Evolutionary conservation across 768 basidiomycete species (phyloP), one percentile per base, ranked within the genome.

Genomic region (Mrakia frigida): DNA sequence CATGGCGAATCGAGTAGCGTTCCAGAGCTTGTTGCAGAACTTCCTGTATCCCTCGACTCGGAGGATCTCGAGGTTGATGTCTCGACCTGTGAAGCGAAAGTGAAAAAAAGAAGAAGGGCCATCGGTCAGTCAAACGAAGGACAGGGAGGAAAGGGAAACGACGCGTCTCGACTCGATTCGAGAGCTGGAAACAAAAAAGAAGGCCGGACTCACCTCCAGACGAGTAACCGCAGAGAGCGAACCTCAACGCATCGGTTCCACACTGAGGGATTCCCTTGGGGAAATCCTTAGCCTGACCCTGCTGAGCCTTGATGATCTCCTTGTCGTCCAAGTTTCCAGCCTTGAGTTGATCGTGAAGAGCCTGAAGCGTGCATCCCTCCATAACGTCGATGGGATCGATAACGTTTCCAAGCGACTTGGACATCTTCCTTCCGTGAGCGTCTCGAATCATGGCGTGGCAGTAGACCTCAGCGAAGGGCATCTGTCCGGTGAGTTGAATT

Each of bases 1-100:
- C 91, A 98, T 94, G n/a, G 95, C 96, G 80, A 99, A 98, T 84
- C 95, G 95, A 68, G 94, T 98, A 0, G 97, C 97, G 82, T 99
- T 99, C 87, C 96, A 98, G 37, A 98, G 89, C 86, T 98, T 98
- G 86, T 99, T 99, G 86, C 97, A 98, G 86, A 99, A 99, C 84
- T 98, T 98, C 84, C 97, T 90, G 84, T 98, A 98, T 2, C 95
- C 97, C 84, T 98, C 95, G 43, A 98, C 94, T 72, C 94, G 90
- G 78, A 93, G 84, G 80, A 99, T 94, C 82, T 98, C 94, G 78
- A 99, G 86, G 83, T 98, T 97, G 85, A 99, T 96, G 84, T 98
- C 96, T 63, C 95, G 92, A 39, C 94, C 94, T 94, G 76, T 11
- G 59, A 71, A 52, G 18, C 3, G 31, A 43, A 21, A 21, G 46